A percentile compares a stretch with the other conserved stretches of the same genome.
phyloP scores from a whole-genome alignment of 495 filamentous ascomycete genomes.

The Penicillium pancosmium region DNA sequence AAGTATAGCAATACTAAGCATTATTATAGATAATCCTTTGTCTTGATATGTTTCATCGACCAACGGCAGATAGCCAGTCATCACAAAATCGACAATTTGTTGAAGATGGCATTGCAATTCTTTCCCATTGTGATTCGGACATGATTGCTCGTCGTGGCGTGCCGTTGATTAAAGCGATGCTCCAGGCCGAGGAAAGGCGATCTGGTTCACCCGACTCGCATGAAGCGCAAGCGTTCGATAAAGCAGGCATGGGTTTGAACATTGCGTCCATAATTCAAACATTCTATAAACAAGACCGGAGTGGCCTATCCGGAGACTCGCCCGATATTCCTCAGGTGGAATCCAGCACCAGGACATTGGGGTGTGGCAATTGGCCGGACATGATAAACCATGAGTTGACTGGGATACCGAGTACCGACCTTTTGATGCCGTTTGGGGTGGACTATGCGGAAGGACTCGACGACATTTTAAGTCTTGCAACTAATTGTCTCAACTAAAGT shows the following conservation, averaged over 20 bases:
- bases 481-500: constrained; percentile 22
- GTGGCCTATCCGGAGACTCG: neutral
- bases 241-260: constrained; percentile 6
- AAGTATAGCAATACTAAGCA: neutral
- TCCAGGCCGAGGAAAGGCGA: constrained; percentile 16
- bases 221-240: neutral
- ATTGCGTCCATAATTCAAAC: constrained; percentile 21
- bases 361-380: constrained; percentile 12
- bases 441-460: constrained; percentile 27
- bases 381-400: constrained; percentile 4
- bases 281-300: constrained; percentile 22
- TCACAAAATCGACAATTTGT: constrained; percentile 37
- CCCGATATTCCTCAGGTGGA: neutral
- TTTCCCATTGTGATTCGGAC: constrained; percentile 29
- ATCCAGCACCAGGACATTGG: neutral
- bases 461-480: constrained; percentile 31
- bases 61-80: constrained; percentile 31
- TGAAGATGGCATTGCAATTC: constrained; percentile 33
- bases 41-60: constrained; percentile 45
- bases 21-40: constrained; percentile 36
- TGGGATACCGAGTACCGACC: constrained; percentile 8
- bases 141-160: constrained; percentile 40
- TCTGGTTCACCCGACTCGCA: constrained; percentile 2
- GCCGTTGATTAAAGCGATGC: constrained; percentile 30
- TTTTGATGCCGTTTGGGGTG: constrained; percentile 16